Percentiles rank a stretch among this genome's conserved stretches.
phyloP scores from a whole-genome alignment of 805 yeast genomes.

The Brettanomyces nanus region DNA sequence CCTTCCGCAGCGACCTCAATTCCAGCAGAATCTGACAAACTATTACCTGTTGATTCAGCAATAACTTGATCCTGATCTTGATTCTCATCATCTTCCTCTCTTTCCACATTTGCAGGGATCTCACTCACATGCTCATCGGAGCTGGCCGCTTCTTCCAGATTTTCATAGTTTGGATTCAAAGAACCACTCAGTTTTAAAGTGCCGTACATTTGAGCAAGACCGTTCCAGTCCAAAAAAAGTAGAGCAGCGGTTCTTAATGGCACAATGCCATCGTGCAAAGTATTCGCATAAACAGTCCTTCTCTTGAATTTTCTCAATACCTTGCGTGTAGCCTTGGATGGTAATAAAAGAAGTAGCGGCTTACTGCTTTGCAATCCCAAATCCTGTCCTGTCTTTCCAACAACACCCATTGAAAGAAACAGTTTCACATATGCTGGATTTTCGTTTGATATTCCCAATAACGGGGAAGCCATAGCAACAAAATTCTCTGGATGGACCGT shows the following conservation, averaged over 20 bases:
- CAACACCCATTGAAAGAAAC: conserved; percentile 78
- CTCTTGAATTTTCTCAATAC: conserved; percentile 55
- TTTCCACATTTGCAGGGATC: conserved; percentile 23
- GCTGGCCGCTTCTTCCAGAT: neutral
- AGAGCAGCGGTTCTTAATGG: conserved; percentile 87
- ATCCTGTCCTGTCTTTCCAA: conserved; percentile 93
- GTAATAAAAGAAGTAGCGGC: conserved; percentile 69
- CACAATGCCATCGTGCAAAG: conserved; percentile 89
- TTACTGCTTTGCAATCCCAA: conserved; percentile 51
- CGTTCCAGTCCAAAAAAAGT: conserved; percentile 79
- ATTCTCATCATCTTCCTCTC: conserved; percentile 3
- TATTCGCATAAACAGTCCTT: conserved; percentile 84
- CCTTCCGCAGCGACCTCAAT: conserved; percentile 1
- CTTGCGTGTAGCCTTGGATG: conserved; percentile 64
- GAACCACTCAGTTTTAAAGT: conserved; percentile 12
- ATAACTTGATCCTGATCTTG: neutral
- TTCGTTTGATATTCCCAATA: conserved; percentile 81
- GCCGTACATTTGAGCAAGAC: conserved; percentile 43
- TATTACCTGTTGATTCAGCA: too few relatives aligned
- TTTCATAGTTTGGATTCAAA: conserved; percentile 5
- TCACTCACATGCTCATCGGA: conserved; percentile 17
- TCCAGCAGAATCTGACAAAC: neutral
- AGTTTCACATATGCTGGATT: conserved; percentile 79
- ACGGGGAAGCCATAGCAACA: conserved; percentile 79
- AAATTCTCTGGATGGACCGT: conserved; percentile 67